Conservation (phyloP, 345 rosid species). For the Boechera retrofracta region DNA sequence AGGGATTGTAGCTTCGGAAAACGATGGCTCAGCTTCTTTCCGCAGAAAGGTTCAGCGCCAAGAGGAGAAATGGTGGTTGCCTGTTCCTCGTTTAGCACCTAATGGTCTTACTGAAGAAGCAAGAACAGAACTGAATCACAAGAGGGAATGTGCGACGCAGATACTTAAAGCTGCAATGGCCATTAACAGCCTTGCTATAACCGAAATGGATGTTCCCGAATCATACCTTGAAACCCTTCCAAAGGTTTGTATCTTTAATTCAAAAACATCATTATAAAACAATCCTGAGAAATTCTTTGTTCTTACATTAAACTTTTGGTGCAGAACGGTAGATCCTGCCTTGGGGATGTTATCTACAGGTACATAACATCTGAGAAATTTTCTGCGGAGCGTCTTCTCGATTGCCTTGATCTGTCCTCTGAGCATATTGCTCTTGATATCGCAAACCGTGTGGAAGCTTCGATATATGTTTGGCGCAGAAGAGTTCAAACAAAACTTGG, state of each 20-base stretch:
- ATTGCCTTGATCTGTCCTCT: constrained; percentile 90
- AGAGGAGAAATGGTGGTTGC: constrained; percentile 99
- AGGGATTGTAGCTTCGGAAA: constrained; percentile 78
- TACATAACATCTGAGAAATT: constrained; percentile 85
- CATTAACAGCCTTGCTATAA: constrained; percentile 66
- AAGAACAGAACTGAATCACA: constrained; percentile 77
- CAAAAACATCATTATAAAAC: not conserved
- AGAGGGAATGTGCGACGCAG: constrained; percentile 77
- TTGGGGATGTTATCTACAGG: constrained; percentile 84
- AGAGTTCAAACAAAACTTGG: constrained; percentile 64
- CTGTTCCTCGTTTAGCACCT: constrained; percentile 89
- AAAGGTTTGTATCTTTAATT: constrained; percentile 52
- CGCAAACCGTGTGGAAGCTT: constrained; percentile 90
- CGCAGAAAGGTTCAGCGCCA: constrained; percentile 78
- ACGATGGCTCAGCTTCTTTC: constrained; percentile 87
- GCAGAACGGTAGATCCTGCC: constrained; percentile 89
- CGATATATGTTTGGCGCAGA: constrained; percentile 83
- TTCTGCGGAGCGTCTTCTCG: constrained; percentile 82
- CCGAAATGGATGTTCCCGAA: constrained; percentile 95
- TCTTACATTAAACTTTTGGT: constrained; percentile 14
- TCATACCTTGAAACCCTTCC: constrained; percentile 88
- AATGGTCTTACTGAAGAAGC: constrained; percentile 80
- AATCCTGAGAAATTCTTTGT: not conserved
- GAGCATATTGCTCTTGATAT: constrained; percentile 84
- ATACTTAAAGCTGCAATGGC: constrained; percentile 98